Conservation (phyloP, 306 rosid genomes). For the Biancaea sappan region DNA sequence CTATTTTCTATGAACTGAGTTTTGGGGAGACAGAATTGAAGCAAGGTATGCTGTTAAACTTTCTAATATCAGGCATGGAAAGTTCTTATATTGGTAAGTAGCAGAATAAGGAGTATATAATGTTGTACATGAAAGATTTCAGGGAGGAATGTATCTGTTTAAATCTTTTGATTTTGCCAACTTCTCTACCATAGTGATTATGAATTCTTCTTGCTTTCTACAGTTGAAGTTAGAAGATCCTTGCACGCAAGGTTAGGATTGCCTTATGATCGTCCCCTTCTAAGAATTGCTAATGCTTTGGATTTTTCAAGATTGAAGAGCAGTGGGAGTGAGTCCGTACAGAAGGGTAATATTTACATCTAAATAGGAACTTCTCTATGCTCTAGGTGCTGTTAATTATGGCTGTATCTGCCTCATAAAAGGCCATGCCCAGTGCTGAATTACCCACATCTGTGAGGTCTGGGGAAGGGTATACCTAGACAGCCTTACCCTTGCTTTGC, state of each 20-base stretch:
- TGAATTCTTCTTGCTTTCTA: constrained; percentile 38
- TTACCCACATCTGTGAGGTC: too few relatives aligned
- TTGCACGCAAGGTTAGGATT: constrained; percentile 84
- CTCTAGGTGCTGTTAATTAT: constrained; percentile 23
- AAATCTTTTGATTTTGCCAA: background rate
- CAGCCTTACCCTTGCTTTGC: too few relatives aligned
- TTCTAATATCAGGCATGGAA: constrained; percentile 1
- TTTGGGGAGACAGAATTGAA: constrained; percentile 97
- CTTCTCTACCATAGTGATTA: constrained; percentile 11
- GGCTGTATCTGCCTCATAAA: constrained; percentile 16
- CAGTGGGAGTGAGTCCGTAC: constrained; percentile 43
- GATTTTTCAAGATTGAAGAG: constrained; percentile 54
- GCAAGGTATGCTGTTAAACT: constrained; percentile 69
- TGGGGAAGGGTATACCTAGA: too few relatives aligned
- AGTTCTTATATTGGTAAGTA: constrained; percentile 17
- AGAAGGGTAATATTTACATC: constrained; percentile 58
- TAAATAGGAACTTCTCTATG: constrained; percentile 13
- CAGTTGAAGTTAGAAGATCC: constrained; percentile 89
- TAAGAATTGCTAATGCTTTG: constrained; percentile 85
- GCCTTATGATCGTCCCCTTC: constrained; percentile 88
- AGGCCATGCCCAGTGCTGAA: too few relatives aligned
- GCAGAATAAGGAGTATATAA: background rate
- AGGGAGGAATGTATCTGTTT: constrained; percentile 7
- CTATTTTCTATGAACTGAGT: constrained; percentile 72
- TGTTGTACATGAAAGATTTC: constrained; percentile 4